Evolutionary conservation across 305 asterid species (phyloP).

Genomic region (Fraxinus angustifolia): DNA sequence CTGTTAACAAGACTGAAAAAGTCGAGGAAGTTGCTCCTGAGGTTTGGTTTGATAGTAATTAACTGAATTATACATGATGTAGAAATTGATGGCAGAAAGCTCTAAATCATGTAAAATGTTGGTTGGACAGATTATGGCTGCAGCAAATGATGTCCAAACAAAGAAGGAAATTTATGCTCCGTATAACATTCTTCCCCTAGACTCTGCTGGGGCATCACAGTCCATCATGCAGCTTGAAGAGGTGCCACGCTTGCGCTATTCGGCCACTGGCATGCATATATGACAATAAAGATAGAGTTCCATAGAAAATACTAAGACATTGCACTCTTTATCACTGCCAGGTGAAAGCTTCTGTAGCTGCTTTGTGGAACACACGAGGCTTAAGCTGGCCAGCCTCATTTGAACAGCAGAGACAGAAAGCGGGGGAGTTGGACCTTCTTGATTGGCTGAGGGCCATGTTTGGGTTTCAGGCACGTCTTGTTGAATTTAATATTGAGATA

Average conservation of each 20-base stretch:
- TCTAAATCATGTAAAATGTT: slow-evolving; percentile 14
- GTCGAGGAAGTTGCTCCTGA: slow-evolving; percentile 78
- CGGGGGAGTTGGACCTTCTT: slow-evolving; percentile 88
- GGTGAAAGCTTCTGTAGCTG: slow-evolving; percentile 90
- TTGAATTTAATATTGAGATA: slow-evolving; percentile 25
- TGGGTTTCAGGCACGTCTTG: slow-evolving; percentile 84
- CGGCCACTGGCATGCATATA: slow-evolving; percentile 16
- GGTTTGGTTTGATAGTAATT: slow-evolving; percentile 37
- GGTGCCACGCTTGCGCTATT: slow-evolving; percentile 41
- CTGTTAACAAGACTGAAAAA: slow-evolving; percentile 73
- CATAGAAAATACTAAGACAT: slow-evolving; percentile 10
- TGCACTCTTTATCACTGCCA: slow-evolving; percentile 26
- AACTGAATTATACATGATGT: neutral
- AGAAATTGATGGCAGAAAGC: slow-evolving; percentile 17
- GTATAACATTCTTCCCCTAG: slow-evolving; percentile 86
- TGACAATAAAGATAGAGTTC: slow-evolving; percentile 16
- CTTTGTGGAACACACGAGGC: slow-evolving; percentile 65
- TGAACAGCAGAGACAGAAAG: slow-evolving; percentile 71
- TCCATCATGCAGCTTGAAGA: slow-evolving; percentile 99
- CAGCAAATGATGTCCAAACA: slow-evolving; percentile 47
- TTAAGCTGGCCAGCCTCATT: slow-evolving; percentile 81
- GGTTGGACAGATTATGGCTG: slow-evolving; percentile 40
- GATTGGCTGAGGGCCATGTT: slow-evolving; percentile 99
- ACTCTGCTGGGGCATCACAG: slow-evolving; percentile 91
- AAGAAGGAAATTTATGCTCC: slow-evolving; percentile 49